These are phyloP conservation scores for Ashbya aceris DNA, from an alignment of 1,139 yeast species.

Conservation along the genomic window DNA sequence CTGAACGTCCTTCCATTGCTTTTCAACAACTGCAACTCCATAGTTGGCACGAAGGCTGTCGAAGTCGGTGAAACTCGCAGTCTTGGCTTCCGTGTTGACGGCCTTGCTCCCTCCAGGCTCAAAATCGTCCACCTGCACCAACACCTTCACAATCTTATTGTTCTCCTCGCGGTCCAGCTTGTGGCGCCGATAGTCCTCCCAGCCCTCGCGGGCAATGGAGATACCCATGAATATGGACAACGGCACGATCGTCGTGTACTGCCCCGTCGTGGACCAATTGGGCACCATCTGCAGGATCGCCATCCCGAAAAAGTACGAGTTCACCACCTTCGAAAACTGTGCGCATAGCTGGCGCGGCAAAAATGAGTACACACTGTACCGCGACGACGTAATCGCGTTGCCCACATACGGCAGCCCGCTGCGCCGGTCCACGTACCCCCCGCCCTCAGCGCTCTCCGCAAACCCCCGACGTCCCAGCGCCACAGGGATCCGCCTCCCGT, in stretches of 20 bases:
- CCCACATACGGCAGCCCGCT: constrained; percentile 47
- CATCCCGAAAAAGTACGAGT: constrained; percentile 73
- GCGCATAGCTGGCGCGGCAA: constrained; percentile 82
- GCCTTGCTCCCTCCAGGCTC: constrained; percentile 4
- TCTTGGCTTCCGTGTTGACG: not conserved
- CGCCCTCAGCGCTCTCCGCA: constrained; percentile 10
- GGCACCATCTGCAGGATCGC: constrained; percentile 95
- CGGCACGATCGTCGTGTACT: constrained; percentile 90
- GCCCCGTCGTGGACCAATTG: constrained; percentile 95
- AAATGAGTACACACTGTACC: constrained; percentile 73
- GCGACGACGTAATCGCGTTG: constrained; percentile 76
- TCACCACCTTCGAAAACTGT: constrained; percentile 88
- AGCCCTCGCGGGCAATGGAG: constrained; percentile 87
- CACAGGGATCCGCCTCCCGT: constrained; percentile 74
- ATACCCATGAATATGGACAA: constrained; percentile 78
- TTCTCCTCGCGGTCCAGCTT: constrained; percentile 80
- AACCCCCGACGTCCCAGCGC: constrained; percentile 29
- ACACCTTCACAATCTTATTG: constrained; percentile 40
- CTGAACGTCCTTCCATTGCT: constrained; percentile 61
- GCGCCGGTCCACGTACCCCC: constrained; percentile 52
- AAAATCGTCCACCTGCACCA: constrained; percentile 12
- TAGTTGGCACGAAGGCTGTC: constrained; percentile 15
- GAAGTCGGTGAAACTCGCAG: not conserved
- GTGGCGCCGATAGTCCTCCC: constrained; percentile 85
- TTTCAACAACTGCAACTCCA: constrained; percentile 26